Evolutionary conservation across 495 filamentous ascomycete genomes (phyloP).

Genomic region (Penicillium lagena): DNA sequence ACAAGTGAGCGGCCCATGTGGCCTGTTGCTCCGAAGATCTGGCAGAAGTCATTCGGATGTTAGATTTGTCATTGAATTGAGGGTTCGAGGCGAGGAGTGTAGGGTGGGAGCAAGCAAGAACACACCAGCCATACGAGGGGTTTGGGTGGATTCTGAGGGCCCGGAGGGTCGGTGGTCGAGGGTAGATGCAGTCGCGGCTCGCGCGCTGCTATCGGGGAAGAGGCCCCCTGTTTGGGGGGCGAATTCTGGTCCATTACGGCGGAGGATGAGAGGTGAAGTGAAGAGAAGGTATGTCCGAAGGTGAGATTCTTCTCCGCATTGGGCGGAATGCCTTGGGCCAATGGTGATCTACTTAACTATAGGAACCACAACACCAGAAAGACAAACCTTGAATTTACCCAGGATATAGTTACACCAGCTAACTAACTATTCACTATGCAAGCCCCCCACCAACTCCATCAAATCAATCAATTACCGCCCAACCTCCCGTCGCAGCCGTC

Average conservation of each 20-base stretch:
- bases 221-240: constrained; percentile 16
- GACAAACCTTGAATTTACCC: too few relatives aligned
- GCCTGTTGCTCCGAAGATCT: constrained; percentile 92
- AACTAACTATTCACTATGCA: too few relatives aligned
- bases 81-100: background rate
- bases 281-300: background rate
- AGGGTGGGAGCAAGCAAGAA: constrained; percentile 5
- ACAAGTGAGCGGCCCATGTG: constrained; percentile 92
- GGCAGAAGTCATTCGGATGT: background rate
- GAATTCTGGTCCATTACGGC: constrained; percentile 29
- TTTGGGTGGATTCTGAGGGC: constrained; percentile 62
- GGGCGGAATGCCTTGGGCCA: background rate
- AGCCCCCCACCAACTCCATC: background rate
- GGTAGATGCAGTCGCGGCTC: constrained; percentile 55
- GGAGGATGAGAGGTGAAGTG: background rate
- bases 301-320: constrained; percentile 1
- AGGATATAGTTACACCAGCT: too few relatives aligned
- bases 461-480: constrained; percentile 22
- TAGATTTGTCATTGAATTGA: background rate
- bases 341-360: too few relatives aligned
- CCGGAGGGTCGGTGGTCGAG: constrained; percentile 71
- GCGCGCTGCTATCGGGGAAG: constrained; percentile 22
- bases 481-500: constrained; percentile 61
- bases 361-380: too few relatives aligned
- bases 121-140: constrained; percentile 78